Evolutionary conservation across 116 monocot species (phyloP), one percentile per base, ranked within the genome.

Genomic region (Cymodocea nodosa): DNA sequence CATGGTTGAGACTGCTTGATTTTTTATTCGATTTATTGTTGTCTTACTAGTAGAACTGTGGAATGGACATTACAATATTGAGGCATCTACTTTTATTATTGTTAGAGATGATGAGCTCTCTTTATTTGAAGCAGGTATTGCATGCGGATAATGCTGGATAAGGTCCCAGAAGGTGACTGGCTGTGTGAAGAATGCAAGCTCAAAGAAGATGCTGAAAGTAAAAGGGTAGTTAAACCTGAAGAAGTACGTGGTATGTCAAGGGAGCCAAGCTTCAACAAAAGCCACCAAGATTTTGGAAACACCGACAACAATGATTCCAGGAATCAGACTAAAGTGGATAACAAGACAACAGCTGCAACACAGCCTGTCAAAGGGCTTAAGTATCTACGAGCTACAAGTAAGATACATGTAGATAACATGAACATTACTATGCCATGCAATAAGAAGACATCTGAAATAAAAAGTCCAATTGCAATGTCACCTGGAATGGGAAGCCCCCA

Each of bases 141-240:
- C 68, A 92, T 87, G 92, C 71, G 68, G 50, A 64, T 69, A 50
- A 92, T 75, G 81, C 51, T 85, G 85, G 77, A 80, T 59, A 71
- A 87, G 67, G 23, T 92, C 74, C 92, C 92, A 61, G 83, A 83
- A 75, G 81, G 85, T 72, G 81, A 87, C 15, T 92, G 92, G 92
- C 61, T 87, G 4, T 92, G 92, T 79, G 92, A 92, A 75, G 92
- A 76, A 57, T 92, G 92, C 65, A 76, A 78, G 73, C 18, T 73
- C 22, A 83, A 81, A 70, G 78, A 82, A 50, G 73, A 73, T 51
- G 14, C 23, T 63, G 71, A 76, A 63, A 76, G 73, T 49, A 59
- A 80, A 44, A 76, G 71, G 52, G 23, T 69, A 17, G 58, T 72
- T 52, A 63, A 69, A 61, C 65, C 66, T 35, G 64, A 77, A 36